Conservation (phyloP, 2,329 filamentous ascomycete species). For the Monilinia fructicola region DNA sequence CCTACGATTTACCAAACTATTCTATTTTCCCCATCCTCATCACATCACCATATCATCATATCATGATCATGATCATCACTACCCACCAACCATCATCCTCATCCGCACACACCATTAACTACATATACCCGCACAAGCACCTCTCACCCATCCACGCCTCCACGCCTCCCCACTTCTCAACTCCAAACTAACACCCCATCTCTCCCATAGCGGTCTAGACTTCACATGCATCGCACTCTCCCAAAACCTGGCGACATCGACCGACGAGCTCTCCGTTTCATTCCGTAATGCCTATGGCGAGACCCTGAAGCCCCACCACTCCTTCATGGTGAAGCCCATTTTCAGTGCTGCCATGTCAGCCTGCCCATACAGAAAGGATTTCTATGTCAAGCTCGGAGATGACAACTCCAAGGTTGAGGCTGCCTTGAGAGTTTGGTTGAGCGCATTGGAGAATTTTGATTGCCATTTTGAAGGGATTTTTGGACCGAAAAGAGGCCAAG, state of each 20-base stretch:
- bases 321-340: conserved; percentile 83
- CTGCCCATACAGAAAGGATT: conserved; percentile 89
- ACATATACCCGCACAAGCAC: neutral
- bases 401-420: conserved; percentile 61
- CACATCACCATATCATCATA: neutral
- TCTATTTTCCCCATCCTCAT: neutral
- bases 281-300: conserved; percentile 82
- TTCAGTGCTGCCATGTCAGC: conserved; percentile 93
- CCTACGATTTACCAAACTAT: conserved; percentile 45
- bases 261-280: conserved; percentile 77
- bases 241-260: conserved; percentile 67
- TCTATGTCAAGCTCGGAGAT: conserved; percentile 81
- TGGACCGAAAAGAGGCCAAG: conserved; percentile 51
- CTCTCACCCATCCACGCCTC: too few relatives aligned
- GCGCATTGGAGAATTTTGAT: conserved; percentile 76
- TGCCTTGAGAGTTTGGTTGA: conserved; percentile 70
- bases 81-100: too few relatives aligned
- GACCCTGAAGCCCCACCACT: conserved; percentile 91
- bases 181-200: neutral
- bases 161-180: neutral
- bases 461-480: conserved; percentile 68
- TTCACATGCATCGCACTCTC: conserved; percentile 86
- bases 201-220: conserved; percentile 70
- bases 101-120: neutral
- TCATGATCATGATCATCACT: too few relatives aligned